Conservation (phyloP, 345 rosid species). For the Syzygium aqueum region DNA sequence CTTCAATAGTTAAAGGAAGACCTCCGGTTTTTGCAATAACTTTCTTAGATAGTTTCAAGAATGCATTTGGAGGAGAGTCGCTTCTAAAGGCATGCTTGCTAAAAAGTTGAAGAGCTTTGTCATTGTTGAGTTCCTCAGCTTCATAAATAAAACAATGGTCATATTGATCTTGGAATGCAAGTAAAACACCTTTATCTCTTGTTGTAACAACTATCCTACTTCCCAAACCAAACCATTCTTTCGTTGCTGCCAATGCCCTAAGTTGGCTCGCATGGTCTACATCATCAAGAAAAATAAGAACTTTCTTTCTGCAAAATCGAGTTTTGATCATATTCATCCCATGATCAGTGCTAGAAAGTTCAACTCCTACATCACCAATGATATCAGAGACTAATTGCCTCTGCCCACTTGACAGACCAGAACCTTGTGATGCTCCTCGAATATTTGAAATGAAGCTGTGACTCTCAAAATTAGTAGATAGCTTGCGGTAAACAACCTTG, state of each 20-base stretch:
- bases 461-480: neutral
- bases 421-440: neutral
- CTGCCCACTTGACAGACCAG: neutral
- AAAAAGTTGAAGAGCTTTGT: neutral
- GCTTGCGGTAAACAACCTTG: neutral
- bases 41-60: neutral
- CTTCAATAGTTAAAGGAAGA: neutral
- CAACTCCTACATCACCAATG: neutral
- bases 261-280: neutral
- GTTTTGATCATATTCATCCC: neutral
- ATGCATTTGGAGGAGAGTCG: neutral
- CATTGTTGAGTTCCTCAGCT: neutral
- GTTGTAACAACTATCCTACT: constrained; percentile 2
- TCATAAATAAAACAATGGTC: neutral
- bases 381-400: neutral
- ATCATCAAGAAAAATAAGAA: neutral
- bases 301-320: neutral
- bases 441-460: neutral
- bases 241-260: neutral
- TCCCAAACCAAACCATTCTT: neutral
- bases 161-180: neutral
- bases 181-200: neutral
- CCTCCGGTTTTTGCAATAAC: neutral
- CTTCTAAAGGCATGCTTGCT: neutral
- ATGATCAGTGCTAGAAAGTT: neutral